Conservation (phyloP, 768 basidiomycete genomes). For the Sutorius australiensis region DNA sequence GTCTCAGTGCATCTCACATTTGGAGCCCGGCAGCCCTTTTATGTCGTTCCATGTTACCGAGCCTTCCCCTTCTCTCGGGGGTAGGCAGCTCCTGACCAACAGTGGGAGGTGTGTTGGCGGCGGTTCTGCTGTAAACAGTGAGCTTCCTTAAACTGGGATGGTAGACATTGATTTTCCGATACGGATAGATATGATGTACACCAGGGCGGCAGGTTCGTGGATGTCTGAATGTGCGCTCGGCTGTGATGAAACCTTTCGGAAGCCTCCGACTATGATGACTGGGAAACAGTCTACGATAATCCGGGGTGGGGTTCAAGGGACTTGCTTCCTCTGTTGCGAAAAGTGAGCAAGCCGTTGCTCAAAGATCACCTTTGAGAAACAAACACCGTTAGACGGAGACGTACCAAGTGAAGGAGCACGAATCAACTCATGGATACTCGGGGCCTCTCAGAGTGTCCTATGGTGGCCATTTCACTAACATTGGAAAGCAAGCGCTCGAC, state of each 20-base stretch:
- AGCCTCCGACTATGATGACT: conserved; percentile 51
- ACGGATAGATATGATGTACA: conserved; percentile 46
- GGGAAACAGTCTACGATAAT: conserved; percentile 15
- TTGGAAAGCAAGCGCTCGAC: conserved; percentile 45
- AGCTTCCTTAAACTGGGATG: conserved; percentile 10
- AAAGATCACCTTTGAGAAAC: neutral
- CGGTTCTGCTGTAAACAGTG: conserved; percentile 49
- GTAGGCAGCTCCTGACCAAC: conserved; percentile 14
- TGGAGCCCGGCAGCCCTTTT: conserved; percentile 16
- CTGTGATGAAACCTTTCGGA: neutral
- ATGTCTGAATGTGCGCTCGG: neutral
- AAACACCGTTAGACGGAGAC: conserved; percentile 14
- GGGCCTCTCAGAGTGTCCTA: conserved; percentile 24
- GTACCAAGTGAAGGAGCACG: conserved; percentile 14
- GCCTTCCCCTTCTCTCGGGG: conserved; percentile 13
- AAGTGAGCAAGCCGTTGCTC: conserved; percentile 8
- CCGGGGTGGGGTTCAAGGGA: conserved; percentile 27
- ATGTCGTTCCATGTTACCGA: conserved; percentile 15
- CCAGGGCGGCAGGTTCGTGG: conserved; percentile 40
- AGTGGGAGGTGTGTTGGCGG: conserved; percentile 30
- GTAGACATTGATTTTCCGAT: neutral
- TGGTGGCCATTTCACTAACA: conserved; percentile 33
- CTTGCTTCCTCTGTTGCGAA: conserved; percentile 23
- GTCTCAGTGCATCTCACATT: conserved; percentile 19
- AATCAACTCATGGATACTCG: conserved; percentile 21